Conservation (phyloP, 768 basidiomycete genomes). For the Mrakia blollopis region DNA sequence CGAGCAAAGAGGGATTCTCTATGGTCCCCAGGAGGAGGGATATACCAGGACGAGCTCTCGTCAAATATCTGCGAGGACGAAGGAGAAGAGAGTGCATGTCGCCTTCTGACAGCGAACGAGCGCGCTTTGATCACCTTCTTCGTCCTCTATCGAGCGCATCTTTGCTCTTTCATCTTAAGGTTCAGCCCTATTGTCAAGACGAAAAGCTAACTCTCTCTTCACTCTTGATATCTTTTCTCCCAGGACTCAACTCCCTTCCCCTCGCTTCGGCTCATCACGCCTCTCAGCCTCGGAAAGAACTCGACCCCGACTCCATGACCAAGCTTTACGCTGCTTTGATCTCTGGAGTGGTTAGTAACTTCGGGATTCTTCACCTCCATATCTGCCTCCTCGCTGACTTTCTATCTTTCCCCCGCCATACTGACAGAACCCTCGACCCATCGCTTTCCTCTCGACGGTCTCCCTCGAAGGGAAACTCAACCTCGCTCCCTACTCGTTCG, state of each 20-base stretch:
- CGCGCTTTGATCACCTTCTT: background rate
- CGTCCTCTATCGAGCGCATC: background rate
- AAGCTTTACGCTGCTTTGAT: conserved; percentile 54
- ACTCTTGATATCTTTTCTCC: conserved; percentile 29
- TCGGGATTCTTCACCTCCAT: too few species aligned
- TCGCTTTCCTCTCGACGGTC: conserved; percentile 62
- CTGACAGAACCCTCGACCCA: conserved; percentile 55
- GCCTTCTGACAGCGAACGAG: too few species aligned
- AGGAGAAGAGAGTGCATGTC: too few species aligned
- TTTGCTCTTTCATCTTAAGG: background rate
- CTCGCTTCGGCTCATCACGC: background rate
- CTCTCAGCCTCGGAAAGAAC: conserved; percentile 11
- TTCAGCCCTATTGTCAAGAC: background rate
- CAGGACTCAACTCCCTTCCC: conserved; percentile 21
- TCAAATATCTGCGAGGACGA: too few species aligned
- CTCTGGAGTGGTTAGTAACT: conserved; percentile 48
- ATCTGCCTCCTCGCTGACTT: too few species aligned
- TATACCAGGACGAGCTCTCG: too few species aligned
- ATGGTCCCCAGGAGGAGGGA: too few species aligned
- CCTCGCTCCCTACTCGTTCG: conserved; percentile 62
- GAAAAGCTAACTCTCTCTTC: background rate
- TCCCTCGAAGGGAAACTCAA: conserved; percentile 54
- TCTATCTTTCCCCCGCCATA: background rate
- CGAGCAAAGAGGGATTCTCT: background rate
- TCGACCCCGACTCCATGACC: conserved; percentile 13